Conservation (phyloP, 108 stramenopile genomes). For the Stephanodiscus triporus region DNA sequence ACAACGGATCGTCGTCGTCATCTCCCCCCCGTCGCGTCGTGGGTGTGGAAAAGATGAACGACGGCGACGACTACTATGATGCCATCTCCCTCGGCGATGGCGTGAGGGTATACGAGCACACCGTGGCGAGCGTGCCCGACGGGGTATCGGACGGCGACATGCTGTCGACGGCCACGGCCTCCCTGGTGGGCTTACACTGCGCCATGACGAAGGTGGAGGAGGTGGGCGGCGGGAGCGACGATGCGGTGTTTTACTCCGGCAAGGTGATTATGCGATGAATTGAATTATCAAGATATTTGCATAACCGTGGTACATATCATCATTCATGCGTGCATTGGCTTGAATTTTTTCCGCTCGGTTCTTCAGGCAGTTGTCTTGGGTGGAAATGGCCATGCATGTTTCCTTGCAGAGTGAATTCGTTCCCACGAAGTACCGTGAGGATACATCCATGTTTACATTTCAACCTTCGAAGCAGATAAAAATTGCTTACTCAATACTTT, state of each 20-base stretch:
- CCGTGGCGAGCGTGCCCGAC: conserved; percentile 60
- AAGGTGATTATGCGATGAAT: conserved; percentile 22
- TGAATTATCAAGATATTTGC: neutral
- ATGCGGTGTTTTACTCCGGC: conserved; percentile 41
- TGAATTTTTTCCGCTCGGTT: neutral
- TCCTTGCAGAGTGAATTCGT: conserved; percentile 61
- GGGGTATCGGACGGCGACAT: conserved; percentile 61
- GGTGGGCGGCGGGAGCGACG: conserved; percentile 56
- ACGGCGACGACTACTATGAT: conserved; percentile 1
- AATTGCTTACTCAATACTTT: conserved; percentile 1
- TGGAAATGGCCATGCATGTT: conserved; percentile 69
- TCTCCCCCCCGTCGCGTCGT: conserved; percentile 6
- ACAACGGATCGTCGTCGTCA: neutral
- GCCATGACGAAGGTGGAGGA: conserved; percentile 54
- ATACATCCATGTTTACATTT: neutral
- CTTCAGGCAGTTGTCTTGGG: conserved; percentile 52
- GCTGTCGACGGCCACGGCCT: conserved; percentile 58
- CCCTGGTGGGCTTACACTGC: conserved; percentile 65
- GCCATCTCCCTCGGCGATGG: conserved; percentile 18
- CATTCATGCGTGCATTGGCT: neutral
- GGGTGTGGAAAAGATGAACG: conserved; percentile 28
- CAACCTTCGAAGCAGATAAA: neutral
- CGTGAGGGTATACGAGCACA: conserved; percentile 50
- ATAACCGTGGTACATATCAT: no score
- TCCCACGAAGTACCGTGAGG: neutral